Percentiles rank a stretch among this genome's conserved stretches.
phyloP scores from a whole-genome alignment of 148 eudicot species.

The Linanthus parryae region DNA sequence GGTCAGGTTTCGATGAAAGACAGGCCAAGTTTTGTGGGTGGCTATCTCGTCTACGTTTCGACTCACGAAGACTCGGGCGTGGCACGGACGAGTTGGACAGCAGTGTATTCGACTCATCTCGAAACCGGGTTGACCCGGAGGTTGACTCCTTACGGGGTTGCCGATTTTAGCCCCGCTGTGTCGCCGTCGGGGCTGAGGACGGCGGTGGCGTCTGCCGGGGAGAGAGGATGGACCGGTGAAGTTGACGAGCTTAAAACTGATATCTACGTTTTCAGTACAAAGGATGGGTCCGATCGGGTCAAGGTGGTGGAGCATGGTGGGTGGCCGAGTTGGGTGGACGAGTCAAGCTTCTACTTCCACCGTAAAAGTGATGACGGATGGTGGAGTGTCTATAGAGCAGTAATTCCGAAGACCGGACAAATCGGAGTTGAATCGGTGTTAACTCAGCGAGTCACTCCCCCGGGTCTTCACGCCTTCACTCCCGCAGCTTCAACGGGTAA shows the following conservation, averaged over 20 bases:
- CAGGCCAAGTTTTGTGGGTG: constrained; percentile 66
- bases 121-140: constrained; percentile 56
- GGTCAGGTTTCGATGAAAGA: constrained; percentile 59
- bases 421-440: constrained; percentile 32
- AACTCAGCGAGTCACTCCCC: constrained; percentile 73
- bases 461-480: constrained; percentile 87
- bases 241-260: constrained; percentile 67
- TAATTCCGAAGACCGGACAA: constrained; percentile 20
- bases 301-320: constrained; percentile 75
- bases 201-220: constrained; percentile 80
- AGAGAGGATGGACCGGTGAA: constrained; percentile 67
- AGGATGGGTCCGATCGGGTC: constrained; percentile 64
- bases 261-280: constrained; percentile 57
- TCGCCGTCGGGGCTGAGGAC: constrained; percentile 78
- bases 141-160: constrained; percentile 60
- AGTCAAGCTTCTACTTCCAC: constrained; percentile 63
- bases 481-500: constrained; percentile 60
- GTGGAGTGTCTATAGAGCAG: constrained; percentile 78
- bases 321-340: constrained; percentile 91
- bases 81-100: constrained; percentile 73
- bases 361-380: constrained; percentile 62
- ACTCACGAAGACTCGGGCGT: constrained; percentile 59
- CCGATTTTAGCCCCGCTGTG: constrained; percentile 89
- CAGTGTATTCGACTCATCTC: constrained; percentile 68
- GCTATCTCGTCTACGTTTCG: constrained; percentile 53